Conservation (phyloP, 2,329 filamentous ascomycete genomes). For the Penicillium sp. region DNA sequence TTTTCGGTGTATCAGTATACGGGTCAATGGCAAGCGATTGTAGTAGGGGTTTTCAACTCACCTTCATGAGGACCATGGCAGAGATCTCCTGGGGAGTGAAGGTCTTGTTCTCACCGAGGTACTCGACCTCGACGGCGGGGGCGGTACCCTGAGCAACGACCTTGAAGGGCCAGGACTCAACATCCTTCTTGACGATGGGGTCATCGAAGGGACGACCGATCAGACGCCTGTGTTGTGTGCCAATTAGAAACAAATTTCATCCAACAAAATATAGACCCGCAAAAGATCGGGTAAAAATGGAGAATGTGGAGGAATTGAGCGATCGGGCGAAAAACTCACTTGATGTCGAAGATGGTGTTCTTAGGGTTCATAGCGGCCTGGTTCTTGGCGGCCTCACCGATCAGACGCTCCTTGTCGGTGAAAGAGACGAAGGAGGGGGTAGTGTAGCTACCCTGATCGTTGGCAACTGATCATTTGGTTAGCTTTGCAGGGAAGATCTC, state of each 20-base stretch:
- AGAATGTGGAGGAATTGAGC: not conserved
- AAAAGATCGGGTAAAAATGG: not conserved
- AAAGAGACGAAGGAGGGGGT: conserved; percentile 99
- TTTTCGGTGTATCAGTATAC: conserved; percentile 13
- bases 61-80: conserved; percentile 98
- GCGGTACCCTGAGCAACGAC: conserved; percentile 86
- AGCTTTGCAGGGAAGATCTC: conserved; percentile 14
- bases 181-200: conserved; percentile 97
- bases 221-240: conserved; percentile 71
- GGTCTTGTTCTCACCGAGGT: conserved; percentile 90
- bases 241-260: conserved; percentile 15
- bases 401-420: conserved; percentile 97
- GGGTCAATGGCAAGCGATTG: not conserved
- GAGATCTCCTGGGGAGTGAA: conserved; percentile 99
- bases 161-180: conserved; percentile 99
- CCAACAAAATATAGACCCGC: not conserved
- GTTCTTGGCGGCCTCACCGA: conserved; percentile 99
- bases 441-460: conserved; percentile 99
- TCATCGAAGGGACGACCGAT: conserved; percentile 97
- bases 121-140: conserved; percentile 93
- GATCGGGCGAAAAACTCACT: conserved; percentile 66
- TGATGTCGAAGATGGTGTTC: conserved; percentile 99
- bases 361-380: conserved; percentile 98
- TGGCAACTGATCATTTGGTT: conserved; percentile 70
- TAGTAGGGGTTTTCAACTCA: conserved; percentile 52